Evolutionary conservation across 305 asterid species (phyloP), one percentile per base, ranked within the genome.

Genomic region (Solanum aculeatissimum): DNA sequence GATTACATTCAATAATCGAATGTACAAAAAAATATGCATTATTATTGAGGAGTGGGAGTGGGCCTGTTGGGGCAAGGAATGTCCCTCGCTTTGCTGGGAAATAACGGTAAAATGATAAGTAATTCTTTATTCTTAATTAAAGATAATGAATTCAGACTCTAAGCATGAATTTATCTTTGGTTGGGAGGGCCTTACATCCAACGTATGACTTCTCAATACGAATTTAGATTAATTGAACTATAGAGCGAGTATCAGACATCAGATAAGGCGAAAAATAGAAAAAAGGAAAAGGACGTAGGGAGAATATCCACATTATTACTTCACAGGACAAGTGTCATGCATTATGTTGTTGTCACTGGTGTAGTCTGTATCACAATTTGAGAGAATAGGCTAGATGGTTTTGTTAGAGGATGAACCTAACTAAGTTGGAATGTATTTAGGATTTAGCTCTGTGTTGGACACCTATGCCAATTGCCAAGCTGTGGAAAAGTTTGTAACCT

Each of bases 161-260:
- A 25, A 25, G 4, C 25, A 62, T 6, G 19, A 27, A 13, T 0
- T 29, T 1, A 1, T 15, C 2, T 27, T 63, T 63, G 0, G 5
- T 25, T 12, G 9, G 13, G 2, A 29, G 43, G 3, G 0, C 0
- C 21, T 65, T 9, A 15, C 71, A 29, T 2, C 0, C 16, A 5
- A 60, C 25, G 18, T 47, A 5, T 3, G 16, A 12, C 15, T 47
- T 47, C 16, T 47, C 6, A 11, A 49, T 13, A 0, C 2, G 4
- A 62, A 62, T 62, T 27, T 29, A 63, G 1, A 38, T 69, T 19
- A 69, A 1, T 19, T 10, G 15, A 16, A 35, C 0, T 47, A 18
- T 2, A 35, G 1, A 35, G 25, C 0, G 0, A 2, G 0, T 18
- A 35, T 4, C 2, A 9, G 0, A 38, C 0, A 9, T 2, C 2